Conservation (phyloP, 768 basidiomycete genomes). For the Phaffia tasmanica region DNA sequence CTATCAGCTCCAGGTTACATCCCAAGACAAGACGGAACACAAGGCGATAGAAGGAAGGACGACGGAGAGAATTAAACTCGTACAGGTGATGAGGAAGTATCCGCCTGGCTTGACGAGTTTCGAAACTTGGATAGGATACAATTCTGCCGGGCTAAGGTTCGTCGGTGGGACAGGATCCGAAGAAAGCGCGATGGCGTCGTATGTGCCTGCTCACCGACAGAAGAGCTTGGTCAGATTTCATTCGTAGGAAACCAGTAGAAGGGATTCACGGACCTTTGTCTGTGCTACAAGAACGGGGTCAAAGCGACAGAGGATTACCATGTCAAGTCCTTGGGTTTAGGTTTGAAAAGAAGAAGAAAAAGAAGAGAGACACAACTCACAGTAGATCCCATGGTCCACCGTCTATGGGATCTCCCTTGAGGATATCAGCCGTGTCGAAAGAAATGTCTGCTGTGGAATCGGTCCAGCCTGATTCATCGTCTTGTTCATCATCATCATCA, state of each 20-base stretch:
- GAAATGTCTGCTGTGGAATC: conserved; percentile 17
- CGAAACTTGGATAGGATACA: conserved; percentile 38
- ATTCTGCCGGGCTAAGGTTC: conserved; percentile 27
- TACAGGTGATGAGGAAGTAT: conserved; percentile 41
- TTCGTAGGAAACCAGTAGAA: not conserved
- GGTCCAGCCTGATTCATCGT: not conserved
- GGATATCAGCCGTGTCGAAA: conserved; percentile 34
- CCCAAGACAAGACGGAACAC: not conserved
- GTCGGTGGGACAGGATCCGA: conserved; percentile 12
- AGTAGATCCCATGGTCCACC: conserved; percentile 38
- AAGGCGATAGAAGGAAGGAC: not conserved
- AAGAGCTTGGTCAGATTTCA: not conserved
- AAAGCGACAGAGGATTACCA: too few species aligned
- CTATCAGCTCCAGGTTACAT: not conserved
- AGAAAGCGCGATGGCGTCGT: conserved; percentile 38
- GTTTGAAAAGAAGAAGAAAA: not conserved
- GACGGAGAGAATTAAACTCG: not conserved
- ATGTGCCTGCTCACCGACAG: conserved; percentile 39
- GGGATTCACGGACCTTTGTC: conserved; percentile 16
- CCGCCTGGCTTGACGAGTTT: conserved; percentile 36
- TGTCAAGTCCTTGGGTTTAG: too few species aligned
- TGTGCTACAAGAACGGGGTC: not conserved
- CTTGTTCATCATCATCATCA: conserved; percentile 29
- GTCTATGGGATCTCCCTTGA: conserved; percentile 27
- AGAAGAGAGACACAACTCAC: conserved; percentile 1